A percentile compares a stretch with the other conserved stretches of the same genome.
These are phyloP conservation scores for Xylaria sp. DNA, from an alignment of 2,329 filamentous ascomycete genomes.

Conservation along the genomic window DNA sequence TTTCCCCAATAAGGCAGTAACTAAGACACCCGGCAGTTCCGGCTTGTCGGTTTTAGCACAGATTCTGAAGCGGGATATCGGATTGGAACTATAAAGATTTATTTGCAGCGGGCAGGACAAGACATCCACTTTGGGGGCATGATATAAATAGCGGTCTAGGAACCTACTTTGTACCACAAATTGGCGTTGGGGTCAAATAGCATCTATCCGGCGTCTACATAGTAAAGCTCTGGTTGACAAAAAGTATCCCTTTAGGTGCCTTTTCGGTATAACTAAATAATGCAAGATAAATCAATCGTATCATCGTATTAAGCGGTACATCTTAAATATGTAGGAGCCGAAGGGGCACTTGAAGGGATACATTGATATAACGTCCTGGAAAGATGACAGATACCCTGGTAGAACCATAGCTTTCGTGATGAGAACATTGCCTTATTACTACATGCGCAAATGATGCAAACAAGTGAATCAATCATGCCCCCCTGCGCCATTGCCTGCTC, in stretches of 20 bases:
- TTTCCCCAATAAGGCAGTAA: conserved; percentile 68
- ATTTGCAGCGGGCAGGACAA: not conserved
- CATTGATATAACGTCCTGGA: conserved; percentile 16
- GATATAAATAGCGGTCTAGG: conserved; percentile 35
- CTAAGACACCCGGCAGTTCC: conserved; percentile 61
- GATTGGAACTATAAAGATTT: conserved; percentile 56
- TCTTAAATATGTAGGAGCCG: too few species aligned
- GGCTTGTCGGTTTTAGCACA: conserved; percentile 66
- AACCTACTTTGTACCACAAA: conserved; percentile 30
- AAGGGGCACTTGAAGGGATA: too few species aligned
- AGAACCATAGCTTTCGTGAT: not conserved
- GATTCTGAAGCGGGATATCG: conserved; percentile 62
- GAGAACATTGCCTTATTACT: conserved; percentile 9
- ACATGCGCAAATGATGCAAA: conserved; percentile 12
- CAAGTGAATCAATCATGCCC: conserved; percentile 14
- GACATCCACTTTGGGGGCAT: conserved; percentile 13
- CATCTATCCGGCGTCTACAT: conserved; percentile 42
- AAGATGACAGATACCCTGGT: conserved; percentile 15
- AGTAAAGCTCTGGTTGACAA: conserved; percentile 31
- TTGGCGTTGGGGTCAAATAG: conserved; percentile 39
- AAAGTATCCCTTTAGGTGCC: too few species aligned
- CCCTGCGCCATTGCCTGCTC: conserved; percentile 25
- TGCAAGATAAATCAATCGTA: too few species aligned
- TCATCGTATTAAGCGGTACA: too few species aligned
- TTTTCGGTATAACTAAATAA: too few species aligned